Evolutionary conservation across 2,329 filamentous ascomycete genomes (phyloP), one percentile per base, ranked within the genome.

Genomic region (Aspergillus pseudotamarii): DNA sequence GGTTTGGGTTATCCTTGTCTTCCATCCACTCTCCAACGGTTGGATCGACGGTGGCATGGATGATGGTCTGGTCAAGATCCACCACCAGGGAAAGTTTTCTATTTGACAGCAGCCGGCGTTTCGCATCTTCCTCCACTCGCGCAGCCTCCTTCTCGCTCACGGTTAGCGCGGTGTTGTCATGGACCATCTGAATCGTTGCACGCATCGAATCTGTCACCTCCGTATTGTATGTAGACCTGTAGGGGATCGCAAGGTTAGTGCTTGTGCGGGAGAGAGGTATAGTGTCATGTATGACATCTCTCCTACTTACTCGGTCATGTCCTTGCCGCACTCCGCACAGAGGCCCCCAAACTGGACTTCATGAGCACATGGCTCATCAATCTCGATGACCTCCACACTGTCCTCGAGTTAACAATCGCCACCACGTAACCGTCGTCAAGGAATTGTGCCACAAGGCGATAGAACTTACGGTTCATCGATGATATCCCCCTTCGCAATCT

Each of bases 41-140:
- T 8, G 94, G 94, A 71, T 99, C 95, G 72, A 98, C 96, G 66
- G 93, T 97, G 30, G 95, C 95, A 78, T 99, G 95, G 69, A 99
- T 99, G 72, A 99, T 95, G 62, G 95, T 99, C 82, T 98, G 94
- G 76, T 99, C 95, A 60, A 99, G 84, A 83, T 99, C 95, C 70
- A 99, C 95, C 30, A 99, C 95, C 51, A 99, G 85, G 53, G 92
- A 96, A 51, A 99, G 85, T 80, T 96, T 97, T 69, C 91, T 88
- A 65, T 91, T 87, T 63, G 89, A 85, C 50, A 99, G 83, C 48
- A 99, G 83, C 23, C 94, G 89, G 64, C 89, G 87, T 81, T 97
- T 96, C 16, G 93, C 86, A 70, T 96, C 91, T 74, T 94, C 89
- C 78, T 98, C 94, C 62, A 92, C 90, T 68, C 88, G 89, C 56